Evolutionary conservation across 2,329 filamentous ascomycete genomes (phyloP), one percentile per base, ranked within the genome.

Genomic region (Paraphoma chrysanthemicola): DNA sequence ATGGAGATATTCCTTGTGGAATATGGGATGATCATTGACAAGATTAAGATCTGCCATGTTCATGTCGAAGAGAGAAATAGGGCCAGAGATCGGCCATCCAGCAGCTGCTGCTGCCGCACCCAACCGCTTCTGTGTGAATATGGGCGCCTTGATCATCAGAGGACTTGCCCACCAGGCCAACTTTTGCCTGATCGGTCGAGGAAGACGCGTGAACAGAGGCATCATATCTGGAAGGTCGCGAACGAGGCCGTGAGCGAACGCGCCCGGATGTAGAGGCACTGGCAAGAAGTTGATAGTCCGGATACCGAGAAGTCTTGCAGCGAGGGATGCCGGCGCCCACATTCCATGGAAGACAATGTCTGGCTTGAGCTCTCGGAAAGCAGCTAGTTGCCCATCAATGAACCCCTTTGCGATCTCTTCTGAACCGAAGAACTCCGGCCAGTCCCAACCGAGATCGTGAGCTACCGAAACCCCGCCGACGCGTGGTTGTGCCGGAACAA

Each of bases 281-380:
- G 71, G 71, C 10, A 73, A 52, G 54, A 73, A 73, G 57, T 69
- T 71, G 67, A 73, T 72, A 9, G 71, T 73, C 8, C 67, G 64
- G 39, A 73, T 73, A 4, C 66, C 67, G 1, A 73, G 54, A 17
- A 73, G 57, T 10, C 71, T 64, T 23, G 71, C 71, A 50, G 71
- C 69, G 12, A 73, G 62, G 14, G 67, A 71, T 18, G 70, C 70
- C 17, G 71, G 70, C 16, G 71, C 70, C 70, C 70, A 73, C 71
- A 73, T 73, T 23, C 71, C 71, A 48, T 73, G 71, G 54, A 73
- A 72, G 14, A 73, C 71, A 33, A 72, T 63, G n/a, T 73, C 71
- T 1, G 71, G 71, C 54, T 71, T 65, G 44, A 73, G 39, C 11
- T 68, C 59, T 10, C 48, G 57, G 51, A 73, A 70, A 2, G 71